Conservation (phyloP, 108 stramenopile genomes). For the Discostella pseudostelligera region DNA sequence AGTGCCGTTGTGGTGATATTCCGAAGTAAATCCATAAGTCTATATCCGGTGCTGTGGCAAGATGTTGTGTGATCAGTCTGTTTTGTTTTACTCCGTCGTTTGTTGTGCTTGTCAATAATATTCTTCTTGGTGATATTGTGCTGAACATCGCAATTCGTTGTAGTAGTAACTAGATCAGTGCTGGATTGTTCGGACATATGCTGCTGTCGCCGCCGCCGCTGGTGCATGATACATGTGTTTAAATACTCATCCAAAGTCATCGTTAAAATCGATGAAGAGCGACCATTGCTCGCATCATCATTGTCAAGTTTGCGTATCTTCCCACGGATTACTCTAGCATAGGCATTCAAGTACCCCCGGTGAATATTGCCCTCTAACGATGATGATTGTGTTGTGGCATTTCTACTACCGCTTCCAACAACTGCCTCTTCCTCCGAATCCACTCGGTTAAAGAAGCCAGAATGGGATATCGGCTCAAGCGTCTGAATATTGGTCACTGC, state of each 20-base stretch:
- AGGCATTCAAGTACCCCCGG: conserved; percentile 62
- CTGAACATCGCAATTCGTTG: not conserved
- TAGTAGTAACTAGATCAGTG: not conserved
- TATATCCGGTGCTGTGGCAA: conserved; percentile 27
- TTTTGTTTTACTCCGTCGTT: not conserved
- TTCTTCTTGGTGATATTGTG: conserved; percentile 9
- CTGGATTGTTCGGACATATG: conserved; percentile 2
- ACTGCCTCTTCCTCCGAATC: not conserved
- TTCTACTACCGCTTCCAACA: not conserved
- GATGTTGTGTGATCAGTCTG: no score
- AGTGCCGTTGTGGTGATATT: conserved; percentile 33
- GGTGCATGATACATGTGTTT: conserved; percentile 18
- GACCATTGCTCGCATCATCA: not conserved
- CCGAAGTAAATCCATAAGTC: conserved; percentile 35
- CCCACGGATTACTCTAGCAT: conserved; percentile 48
- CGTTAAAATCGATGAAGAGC: not conserved
- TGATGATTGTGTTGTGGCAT: no score
- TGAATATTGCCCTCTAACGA: conserved; percentile 44
- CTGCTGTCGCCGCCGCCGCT: not conserved
- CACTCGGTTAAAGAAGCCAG: conserved; percentile 35
- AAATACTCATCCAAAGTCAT: conserved; percentile 23
- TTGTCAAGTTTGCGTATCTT: conserved; percentile 30
- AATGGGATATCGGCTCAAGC: conserved; percentile 55
- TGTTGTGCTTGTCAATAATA: no score
- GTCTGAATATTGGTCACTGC: conserved; percentile 58